Evolutionary conservation across 352 stramenopile species (phyloP).

Genomic region (Phytophthora constricta): DNA sequence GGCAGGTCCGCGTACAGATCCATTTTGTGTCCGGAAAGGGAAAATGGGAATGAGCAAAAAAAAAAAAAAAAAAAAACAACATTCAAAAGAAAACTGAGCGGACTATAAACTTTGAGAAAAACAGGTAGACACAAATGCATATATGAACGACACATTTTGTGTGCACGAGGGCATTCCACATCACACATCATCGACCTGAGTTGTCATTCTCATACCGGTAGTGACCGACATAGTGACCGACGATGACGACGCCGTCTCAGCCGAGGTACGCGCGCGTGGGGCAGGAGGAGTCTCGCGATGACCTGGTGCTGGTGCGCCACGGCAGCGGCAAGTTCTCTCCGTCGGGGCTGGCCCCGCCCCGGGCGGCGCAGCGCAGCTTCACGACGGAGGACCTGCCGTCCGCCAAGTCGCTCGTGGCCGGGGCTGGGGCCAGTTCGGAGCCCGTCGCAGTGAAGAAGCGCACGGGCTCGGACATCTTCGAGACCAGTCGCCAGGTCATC

Average conservation of each 20-base stretch:
- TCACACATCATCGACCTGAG: not conserved
- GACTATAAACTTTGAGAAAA: no score
- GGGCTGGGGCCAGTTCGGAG: no score
- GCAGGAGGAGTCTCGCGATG: slow-evolving; percentile 52
- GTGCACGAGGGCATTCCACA: not conserved
- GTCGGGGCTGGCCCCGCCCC: slow-evolving; percentile 18
- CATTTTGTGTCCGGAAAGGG: no score
- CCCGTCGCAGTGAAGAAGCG: slow-evolving; percentile 23
- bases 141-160: not conserved
- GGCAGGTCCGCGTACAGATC: slow-evolving; percentile 84
- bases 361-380: slow-evolving; percentile 73
- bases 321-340: slow-evolving; percentile 58
- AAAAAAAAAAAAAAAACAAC: no score
- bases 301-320: slow-evolving; percentile 52
- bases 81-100: no score
- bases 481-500: slow-evolving; percentile 58
- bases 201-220: no score
- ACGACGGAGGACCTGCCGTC: slow-evolving; percentile 79
- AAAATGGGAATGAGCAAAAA: no score
- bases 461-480: slow-evolving; percentile 55
- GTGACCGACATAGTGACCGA: not conserved
- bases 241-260: not conserved
- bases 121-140: not conserved
- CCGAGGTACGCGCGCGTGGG: slow-evolving; percentile 32
- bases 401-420: slow-evolving; percentile 53